Conservation (phyloP, 2,329 filamentous ascomycete genomes). For the Leptographium wingfieldii region DNA sequence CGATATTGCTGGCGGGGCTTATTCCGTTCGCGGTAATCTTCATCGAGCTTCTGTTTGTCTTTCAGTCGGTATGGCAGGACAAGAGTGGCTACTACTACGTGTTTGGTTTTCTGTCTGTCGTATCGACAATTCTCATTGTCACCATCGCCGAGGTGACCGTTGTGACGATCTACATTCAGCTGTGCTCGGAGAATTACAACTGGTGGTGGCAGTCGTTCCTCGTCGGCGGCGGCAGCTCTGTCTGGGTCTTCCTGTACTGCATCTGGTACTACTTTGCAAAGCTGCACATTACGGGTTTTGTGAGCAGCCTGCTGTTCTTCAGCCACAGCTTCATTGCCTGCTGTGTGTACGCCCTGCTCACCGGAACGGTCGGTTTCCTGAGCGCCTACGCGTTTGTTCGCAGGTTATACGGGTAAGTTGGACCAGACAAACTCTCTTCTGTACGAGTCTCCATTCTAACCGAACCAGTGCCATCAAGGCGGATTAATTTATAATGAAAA, state of each 20-base stretch:
- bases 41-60: constrained; percentile 16
- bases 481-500: constrained; percentile 22
- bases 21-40: constrained; percentile 58
- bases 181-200: constrained; percentile 76
- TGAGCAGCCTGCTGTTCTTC: constrained; percentile 73
- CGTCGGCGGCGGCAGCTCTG: constrained; percentile 59
- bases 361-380: constrained; percentile 74
- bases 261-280: constrained; percentile 74
- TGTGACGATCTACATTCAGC: constrained; percentile 68
- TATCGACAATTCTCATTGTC: constrained; percentile 58
- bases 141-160: constrained; percentile 76
- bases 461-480: constrained; percentile 35
- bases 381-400: constrained; percentile 74
- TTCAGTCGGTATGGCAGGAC: constrained; percentile 73
- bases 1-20: constrained; percentile 59
- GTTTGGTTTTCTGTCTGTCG: constrained; percentile 71
- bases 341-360: constrained; percentile 66
- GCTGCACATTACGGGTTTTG: constrained; percentile 68
- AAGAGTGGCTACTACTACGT: constrained; percentile 89
- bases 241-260: constrained; percentile 77
- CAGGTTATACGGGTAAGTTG: constrained; percentile 63
- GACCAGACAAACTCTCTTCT: not conserved
- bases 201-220: constrained; percentile 92
- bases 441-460: not conserved
- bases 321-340: constrained; percentile 74